These are phyloP conservation scores for Heimioporus sp. DNA, from an alignment of 768 basidiomycete species.

Conservation along the genomic window DNA sequence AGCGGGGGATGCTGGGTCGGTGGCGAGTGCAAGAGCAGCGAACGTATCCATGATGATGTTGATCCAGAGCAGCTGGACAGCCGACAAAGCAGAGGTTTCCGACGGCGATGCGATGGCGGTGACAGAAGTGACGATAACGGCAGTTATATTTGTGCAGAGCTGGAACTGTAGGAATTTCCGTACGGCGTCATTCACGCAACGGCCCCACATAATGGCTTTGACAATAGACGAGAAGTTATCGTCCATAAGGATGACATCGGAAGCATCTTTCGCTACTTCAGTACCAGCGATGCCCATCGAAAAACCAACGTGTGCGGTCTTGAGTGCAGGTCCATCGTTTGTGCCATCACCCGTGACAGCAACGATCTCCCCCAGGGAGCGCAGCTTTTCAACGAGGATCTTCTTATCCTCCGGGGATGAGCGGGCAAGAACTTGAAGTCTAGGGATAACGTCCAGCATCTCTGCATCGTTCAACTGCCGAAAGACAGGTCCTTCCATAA, in stretches of 20 bases:
- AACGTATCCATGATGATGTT: slow-evolving; percentile 99
- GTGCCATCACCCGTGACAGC: slow-evolving; percentile 98
- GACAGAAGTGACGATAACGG: slow-evolving; percentile 91
- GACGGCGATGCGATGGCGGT: slow-evolving; percentile 77
- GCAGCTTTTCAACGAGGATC: slow-evolving; percentile 84
- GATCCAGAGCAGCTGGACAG: slow-evolving; percentile 97
- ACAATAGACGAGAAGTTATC: slow-evolving; percentile 97
- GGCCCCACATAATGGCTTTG: slow-evolving; percentile 98
- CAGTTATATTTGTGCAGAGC: slow-evolving; percentile 91
- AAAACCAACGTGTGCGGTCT: slow-evolving; percentile 95
- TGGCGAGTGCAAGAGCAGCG: slow-evolving; percentile 95
- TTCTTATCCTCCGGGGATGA: slow-evolving; percentile 98
- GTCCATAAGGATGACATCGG: slow-evolving; percentile 98
- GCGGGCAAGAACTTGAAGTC: slow-evolving; percentile 93
- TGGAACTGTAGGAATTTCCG: slow-evolving; percentile 98
- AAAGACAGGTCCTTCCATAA: slow-evolving; percentile 98
- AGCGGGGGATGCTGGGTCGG: slow-evolving; percentile 83
- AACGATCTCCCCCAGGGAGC: slow-evolving; percentile 83
- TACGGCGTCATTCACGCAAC: slow-evolving; percentile 97
- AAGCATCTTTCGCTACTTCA: slow-evolving; percentile 98
- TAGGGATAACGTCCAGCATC: slow-evolving; percentile 80
- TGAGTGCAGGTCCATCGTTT: slow-evolving; percentile 95
- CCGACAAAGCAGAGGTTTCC: slow-evolving; percentile 86
- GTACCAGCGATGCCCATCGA: slow-evolving; percentile 97
- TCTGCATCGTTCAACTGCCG: slow-evolving; percentile 69